A percentile compares a stretch with the other conserved stretches of the same genome.
Conservation (phyloP, 176 grass and related monocot genomes). For the Hsuehochloa calcarea region DNA sequence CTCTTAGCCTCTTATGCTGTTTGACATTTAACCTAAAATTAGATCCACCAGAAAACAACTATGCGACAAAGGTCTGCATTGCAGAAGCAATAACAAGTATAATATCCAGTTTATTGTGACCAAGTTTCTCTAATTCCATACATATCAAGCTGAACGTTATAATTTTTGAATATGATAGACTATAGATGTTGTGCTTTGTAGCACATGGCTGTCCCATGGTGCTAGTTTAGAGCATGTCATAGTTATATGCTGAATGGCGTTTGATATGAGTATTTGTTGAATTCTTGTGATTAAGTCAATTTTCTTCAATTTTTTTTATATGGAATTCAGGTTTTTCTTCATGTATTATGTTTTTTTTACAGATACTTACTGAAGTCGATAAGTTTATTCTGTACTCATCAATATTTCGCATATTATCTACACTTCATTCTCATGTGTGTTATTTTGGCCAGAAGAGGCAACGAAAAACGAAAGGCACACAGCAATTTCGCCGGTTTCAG, state of each 20-base stretch:
- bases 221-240: not conserved
- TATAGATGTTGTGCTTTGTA: not conserved
- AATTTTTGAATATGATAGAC: not conserved
- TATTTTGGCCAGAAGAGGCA: conserved; percentile 65
- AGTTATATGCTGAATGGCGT: not conserved
- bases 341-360: not conserved
- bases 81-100: not conserved
- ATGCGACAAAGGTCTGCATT: not conserved
- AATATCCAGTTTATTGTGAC: not conserved
- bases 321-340: not conserved
- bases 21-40: not conserved
- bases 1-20: not conserved
- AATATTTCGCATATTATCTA: not conserved
- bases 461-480: conserved; percentile 44
- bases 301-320: not conserved
- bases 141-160: not conserved
- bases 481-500: conserved; percentile 56
- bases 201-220: not conserved
- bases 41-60: not conserved
- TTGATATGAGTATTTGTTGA: not conserved
- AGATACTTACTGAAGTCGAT: not conserved
- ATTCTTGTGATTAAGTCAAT: not conserved
- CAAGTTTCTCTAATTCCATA: not conserved
- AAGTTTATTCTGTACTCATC: not conserved
- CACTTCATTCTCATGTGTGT: not conserved